A percentile compares a stretch with the other conserved stretches of the same genome.
Conservation (phyloP, 495 filamentous ascomycete genomes). For the Neurospora sp. region DNA sequence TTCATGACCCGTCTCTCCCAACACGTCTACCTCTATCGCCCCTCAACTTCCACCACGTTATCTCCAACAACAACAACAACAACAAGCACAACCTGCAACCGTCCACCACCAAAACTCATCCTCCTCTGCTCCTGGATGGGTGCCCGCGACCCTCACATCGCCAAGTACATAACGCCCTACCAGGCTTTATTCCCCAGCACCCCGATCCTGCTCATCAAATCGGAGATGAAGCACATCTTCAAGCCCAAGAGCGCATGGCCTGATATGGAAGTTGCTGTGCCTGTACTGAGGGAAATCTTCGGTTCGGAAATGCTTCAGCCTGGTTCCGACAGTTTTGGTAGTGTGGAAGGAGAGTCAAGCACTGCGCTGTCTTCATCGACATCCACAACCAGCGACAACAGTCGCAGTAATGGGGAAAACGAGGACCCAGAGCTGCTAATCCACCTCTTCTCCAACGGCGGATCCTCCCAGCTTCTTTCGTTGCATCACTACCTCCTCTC, state of each 20-base stretch:
- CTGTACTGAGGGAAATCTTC: constrained; percentile 12
- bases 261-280: constrained; percentile 11
- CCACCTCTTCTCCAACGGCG: constrained; percentile 39
- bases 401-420: background rate
- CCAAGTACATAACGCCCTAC: constrained; percentile 34
- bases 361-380: background rate
- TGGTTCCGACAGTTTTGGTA: background rate
- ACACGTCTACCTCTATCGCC: constrained; percentile 26
- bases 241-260: background rate
- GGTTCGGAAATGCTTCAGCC: background rate
- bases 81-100: background rate
- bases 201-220: constrained; percentile 31
- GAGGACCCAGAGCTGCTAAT: constrained; percentile 24
- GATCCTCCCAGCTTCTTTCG: constrained; percentile 16
- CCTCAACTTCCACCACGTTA: background rate
- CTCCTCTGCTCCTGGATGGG: constrained; percentile 36
- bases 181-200: constrained; percentile 28
- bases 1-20: constrained; percentile 30
- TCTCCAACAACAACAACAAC: background rate
- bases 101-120: constrained; percentile 26
- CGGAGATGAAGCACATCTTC: constrained; percentile 21
- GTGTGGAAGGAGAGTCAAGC: background rate
- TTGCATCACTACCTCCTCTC: constrained; percentile 15
- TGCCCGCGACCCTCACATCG: constrained; percentile 33
- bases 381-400: background rate